Percentiles rank a stretch among this genome's conserved stretches.
Conservation (phyloP, 129 eudicot species). For the Silybum marianum region DNA sequence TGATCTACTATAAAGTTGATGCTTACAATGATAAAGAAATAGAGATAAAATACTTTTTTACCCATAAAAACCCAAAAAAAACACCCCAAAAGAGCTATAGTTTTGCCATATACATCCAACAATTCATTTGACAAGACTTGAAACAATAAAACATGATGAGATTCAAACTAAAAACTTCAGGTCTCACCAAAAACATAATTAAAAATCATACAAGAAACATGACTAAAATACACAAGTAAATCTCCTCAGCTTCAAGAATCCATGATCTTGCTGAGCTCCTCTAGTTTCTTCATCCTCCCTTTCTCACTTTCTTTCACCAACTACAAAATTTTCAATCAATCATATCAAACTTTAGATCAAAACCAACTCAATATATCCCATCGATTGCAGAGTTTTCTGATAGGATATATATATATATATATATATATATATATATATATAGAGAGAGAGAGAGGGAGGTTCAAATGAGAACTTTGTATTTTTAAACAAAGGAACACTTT, state of each 20-base stretch:
- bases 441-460: no score
- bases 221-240: slow-evolving; percentile 10
- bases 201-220: neutral
- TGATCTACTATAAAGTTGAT: neutral
- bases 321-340: slow-evolving; percentile 26
- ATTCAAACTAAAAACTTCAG: neutral
- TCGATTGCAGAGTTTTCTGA: neutral
- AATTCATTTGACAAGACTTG: neutral
- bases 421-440: no score
- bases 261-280: slow-evolving; percentile 63
- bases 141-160: neutral
- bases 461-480: no score
- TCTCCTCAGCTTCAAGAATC: slow-evolving; percentile 22
- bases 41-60: no score
- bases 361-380: neutral
- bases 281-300: slow-evolving; percentile 66
- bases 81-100: neutral
- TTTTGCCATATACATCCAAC: neutral
- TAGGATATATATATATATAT: no score
- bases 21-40: neutral
- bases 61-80: neutral
- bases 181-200: neutral
- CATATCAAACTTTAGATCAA: neutral
- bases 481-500: no score
- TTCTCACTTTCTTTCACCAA: slow-evolving; percentile 71